phyloP scores from a whole-genome alignment of 2,329 filamentous ascomycete genomes.

The Trichoderma gracile region DNA sequence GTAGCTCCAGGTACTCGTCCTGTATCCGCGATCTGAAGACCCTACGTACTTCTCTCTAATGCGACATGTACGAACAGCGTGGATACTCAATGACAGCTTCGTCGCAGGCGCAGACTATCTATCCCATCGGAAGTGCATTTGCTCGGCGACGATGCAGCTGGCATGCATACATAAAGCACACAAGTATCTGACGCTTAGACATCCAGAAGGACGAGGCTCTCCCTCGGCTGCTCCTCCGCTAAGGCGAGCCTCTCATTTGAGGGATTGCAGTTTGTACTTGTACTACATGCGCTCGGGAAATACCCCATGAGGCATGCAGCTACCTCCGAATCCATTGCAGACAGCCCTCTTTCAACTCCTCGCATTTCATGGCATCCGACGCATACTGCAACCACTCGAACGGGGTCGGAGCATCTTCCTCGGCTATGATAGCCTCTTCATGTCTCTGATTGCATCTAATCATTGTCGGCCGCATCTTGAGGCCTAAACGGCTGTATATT shows the following conservation, averaged over 20 bases:
- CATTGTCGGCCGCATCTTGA: not conserved
- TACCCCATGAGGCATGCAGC: not conserved
- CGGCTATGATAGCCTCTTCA: not conserved
- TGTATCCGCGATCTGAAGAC: not conserved
- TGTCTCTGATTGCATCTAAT: not conserved
- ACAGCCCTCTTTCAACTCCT: not conserved
- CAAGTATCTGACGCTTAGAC: not conserved
- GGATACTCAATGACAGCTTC: not conserved
- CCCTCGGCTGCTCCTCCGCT: not conserved
- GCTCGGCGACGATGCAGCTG: not conserved
- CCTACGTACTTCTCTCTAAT: no score
- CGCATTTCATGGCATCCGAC: not conserved
- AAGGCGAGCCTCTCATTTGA: not conserved
- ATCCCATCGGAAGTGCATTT: not conserved
- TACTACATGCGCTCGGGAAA: not conserved
- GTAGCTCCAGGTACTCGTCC: not conserved
- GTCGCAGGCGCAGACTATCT: not conserved
- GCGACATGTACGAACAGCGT: not conserved
- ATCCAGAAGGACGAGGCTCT: not conserved
- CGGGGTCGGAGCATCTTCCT: not conserved
- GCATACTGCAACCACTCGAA: not conserved
- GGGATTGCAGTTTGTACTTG: not conserved
- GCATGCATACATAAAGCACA: not conserved
- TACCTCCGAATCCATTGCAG: not conserved
- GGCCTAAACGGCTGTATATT: not conserved